These are phyloP conservation scores for Barnettozyma sucrosica DNA, from an alignment of 805 yeast species.

Conservation along the genomic window DNA sequence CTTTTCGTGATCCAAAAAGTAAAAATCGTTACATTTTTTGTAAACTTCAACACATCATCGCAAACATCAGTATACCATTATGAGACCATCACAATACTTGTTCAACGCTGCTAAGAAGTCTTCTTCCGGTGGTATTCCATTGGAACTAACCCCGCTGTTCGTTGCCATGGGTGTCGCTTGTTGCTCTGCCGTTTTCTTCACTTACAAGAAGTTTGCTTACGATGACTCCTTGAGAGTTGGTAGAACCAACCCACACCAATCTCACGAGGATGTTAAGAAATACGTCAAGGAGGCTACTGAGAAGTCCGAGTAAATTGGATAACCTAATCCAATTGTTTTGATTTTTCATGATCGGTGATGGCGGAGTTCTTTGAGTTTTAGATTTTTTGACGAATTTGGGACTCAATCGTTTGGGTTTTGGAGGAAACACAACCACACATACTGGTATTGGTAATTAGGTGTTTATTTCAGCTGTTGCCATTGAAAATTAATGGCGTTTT, in stretches of 20 bases:
- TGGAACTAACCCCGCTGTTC: conserved; percentile 54
- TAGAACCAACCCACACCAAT: conserved; percentile 39
- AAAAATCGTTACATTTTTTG: background rate
- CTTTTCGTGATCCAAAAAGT: background rate
- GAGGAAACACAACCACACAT: conserved; percentile 2
- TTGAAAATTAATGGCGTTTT: background rate
- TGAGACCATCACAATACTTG: conserved; percentile 46
- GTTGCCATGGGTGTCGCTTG: conserved; percentile 51
- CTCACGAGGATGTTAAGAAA: conserved; percentile 22
- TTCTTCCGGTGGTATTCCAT: conserved; percentile 37
- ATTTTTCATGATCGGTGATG: background rate
- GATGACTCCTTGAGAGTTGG: conserved; percentile 46
- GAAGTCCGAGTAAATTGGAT: conserved; percentile 9
- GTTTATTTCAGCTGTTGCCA: background rate
- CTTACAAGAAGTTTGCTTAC: conserved; percentile 43
- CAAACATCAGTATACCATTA: conserved; percentile 17
- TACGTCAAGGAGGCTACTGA: conserved; percentile 19
- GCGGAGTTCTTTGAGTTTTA: background rate
- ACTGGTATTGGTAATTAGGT: conserved; percentile 3
- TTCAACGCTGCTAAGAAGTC: conserved; percentile 39
- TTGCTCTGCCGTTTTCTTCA: conserved; percentile 44
- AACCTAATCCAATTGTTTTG: background rate
- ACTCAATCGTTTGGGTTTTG: background rate
- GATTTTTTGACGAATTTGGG: conserved; percentile 1
- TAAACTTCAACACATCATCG: background rate